Evolutionary conservation across 225 moss, liverwort and hornwort species (phyloP).

Genomic region (Physcomitrium patens): DNA sequence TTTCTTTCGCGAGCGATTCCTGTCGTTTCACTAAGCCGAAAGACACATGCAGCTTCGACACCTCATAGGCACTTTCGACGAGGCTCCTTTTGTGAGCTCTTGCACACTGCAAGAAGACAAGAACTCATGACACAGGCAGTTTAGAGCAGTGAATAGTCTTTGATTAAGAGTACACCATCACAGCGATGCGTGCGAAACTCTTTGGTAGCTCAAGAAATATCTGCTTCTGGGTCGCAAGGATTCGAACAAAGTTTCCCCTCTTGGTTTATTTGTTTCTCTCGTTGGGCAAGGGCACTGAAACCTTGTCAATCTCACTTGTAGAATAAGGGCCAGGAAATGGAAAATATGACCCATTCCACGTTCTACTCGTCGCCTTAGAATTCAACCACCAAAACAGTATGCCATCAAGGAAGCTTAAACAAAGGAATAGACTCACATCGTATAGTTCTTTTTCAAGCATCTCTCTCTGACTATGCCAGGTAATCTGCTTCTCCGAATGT

Average conservation of each 20-base stretch:
- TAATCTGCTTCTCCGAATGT: conserved; percentile 13
- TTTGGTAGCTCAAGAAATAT: background rate
- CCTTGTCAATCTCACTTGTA: background rate
- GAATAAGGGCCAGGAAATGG: too few species aligned
- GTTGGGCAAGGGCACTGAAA: background rate
- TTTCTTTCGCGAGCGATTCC: conserved; percentile 41
- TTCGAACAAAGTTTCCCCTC: background rate
- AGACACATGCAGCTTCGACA: conserved; percentile 60
- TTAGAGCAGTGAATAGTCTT: background rate
- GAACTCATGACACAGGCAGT: background rate
- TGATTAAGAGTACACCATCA: background rate
- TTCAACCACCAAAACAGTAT: background rate
- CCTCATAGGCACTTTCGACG: conserved; percentile 43
- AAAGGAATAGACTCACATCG: conserved; percentile 36
- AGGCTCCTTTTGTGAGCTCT: conserved; percentile 55
- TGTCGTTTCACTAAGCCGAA: conserved; percentile 46
- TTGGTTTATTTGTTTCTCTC: background rate
- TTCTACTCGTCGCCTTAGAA: background rate
- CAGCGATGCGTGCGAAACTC: background rate
- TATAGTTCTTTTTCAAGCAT: conserved; percentile 46
- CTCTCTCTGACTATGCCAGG: conserved; percentile 40
- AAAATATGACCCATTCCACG: too few species aligned
- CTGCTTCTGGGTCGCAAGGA: background rate
- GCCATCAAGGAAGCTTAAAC: background rate
- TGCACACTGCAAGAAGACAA: conserved; percentile 34